Percentiles rank a stretch among this genome's conserved stretches.
Evolutionary conservation across 148 eudicot species (phyloP).

Genomic region (Chenopodium quinoa): DNA sequence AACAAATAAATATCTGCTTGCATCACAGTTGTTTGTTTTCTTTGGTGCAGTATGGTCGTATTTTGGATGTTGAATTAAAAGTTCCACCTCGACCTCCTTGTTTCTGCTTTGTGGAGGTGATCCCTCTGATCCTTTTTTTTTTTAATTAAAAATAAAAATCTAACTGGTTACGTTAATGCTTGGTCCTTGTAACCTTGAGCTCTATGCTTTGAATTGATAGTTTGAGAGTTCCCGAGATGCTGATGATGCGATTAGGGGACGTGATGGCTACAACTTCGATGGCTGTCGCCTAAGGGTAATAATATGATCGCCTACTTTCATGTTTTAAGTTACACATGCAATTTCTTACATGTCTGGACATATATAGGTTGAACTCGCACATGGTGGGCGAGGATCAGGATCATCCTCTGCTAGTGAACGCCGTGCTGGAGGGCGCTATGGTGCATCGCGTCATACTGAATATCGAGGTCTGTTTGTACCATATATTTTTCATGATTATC

Average conservation of each 20-base stretch:
- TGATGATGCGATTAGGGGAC: constrained; percentile 91
- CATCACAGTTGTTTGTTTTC: background rate
- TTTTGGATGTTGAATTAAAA: constrained; percentile 90
- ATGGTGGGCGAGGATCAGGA: constrained; percentile 94
- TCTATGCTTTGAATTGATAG: constrained; percentile 35
- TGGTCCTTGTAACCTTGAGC: background rate
- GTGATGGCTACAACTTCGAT: constrained; percentile 98
- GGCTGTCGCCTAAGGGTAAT: constrained; percentile 94
- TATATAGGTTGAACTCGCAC: constrained; percentile 92
- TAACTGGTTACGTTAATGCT: background rate
- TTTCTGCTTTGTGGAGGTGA: constrained; percentile 94
- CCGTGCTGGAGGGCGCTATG: constrained; percentile 62
- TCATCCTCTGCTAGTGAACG: constrained; percentile 85
- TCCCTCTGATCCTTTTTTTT: background rate
- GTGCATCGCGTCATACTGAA: constrained; percentile 78
- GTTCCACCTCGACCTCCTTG: constrained; percentile 97
- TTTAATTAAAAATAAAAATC: background rate
- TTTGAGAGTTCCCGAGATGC: constrained; percentile 95
- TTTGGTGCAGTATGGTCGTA: constrained; percentile 86
- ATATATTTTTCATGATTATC: background rate
- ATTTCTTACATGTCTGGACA: constrained; percentile 5
- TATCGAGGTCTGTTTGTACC: constrained; percentile 56
- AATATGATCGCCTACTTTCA: background rate
- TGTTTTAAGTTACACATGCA: background rate
- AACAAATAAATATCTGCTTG: background rate